Percentiles rank a stretch among this genome's conserved stretches.
These are phyloP conservation scores for Yamadazyma triangularis DNA, from an alignment of 1,139 yeast species.

Conservation along the genomic window DNA sequence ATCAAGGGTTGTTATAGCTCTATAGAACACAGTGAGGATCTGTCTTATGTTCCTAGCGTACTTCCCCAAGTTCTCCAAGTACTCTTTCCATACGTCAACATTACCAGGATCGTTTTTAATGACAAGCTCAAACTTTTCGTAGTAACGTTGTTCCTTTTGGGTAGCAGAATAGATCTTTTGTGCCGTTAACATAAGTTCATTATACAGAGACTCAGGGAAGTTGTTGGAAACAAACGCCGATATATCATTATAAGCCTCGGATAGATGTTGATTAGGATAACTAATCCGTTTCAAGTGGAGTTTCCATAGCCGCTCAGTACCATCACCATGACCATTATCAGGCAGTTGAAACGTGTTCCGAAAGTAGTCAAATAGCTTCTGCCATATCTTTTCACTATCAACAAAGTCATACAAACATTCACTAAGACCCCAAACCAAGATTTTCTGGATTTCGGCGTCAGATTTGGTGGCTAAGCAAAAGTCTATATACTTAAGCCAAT, in stretches of 20 bases:
- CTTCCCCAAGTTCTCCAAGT: slow-evolving; percentile 23
- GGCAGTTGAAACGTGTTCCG: slow-evolving; percentile 7
- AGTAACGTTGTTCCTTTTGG: slow-evolving; percentile 20
- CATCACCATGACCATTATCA: slow-evolving; percentile 6
- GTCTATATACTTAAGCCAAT: slow-evolving; percentile 18
- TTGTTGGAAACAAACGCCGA: slow-evolving; percentile 40
- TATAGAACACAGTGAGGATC: slow-evolving; percentile 17
- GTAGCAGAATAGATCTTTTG: slow-evolving; percentile 31
- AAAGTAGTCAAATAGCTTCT: slow-evolving; percentile 15
- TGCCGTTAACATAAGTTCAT: slow-evolving; percentile 32
- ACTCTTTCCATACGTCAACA: slow-evolving; percentile 25
- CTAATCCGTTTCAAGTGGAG: slow-evolving; percentile 32
- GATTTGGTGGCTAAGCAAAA: slow-evolving; percentile 6
- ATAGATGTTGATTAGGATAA: slow-evolving; percentile 39
- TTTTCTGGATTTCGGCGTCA: slow-evolving; percentile 9
- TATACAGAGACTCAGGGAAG: slow-evolving; percentile 26
- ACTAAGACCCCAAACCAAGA: slow-evolving; percentile 19
- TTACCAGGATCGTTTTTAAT: slow-evolving; percentile 15
- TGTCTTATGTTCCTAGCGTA: slow-evolving; percentile 14
- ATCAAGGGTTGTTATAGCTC: slow-evolving; percentile 14
- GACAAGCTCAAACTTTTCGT: slow-evolving; percentile 21
- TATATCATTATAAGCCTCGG: slow-evolving; percentile 37
- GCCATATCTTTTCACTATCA: slow-evolving; percentile 35
- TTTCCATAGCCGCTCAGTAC: slow-evolving; percentile 17
- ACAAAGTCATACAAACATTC: slow-evolving; percentile 31